Conservation (phyloP, 139 green algal species). For the Asterochloris erici region DNA sequence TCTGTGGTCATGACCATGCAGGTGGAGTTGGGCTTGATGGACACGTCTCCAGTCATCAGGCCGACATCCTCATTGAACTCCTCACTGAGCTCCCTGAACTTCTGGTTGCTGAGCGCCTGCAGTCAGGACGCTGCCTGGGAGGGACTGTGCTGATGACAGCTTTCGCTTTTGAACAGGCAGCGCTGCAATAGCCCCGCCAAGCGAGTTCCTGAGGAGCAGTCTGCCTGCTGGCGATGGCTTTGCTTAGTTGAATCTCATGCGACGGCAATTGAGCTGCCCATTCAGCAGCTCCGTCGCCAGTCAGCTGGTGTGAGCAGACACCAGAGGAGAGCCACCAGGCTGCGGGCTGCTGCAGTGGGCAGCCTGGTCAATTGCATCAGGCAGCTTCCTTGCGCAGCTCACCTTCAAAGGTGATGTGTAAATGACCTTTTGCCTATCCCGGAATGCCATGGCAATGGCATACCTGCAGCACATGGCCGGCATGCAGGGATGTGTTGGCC, state of each 20-base stretch:
- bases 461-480: conserved; percentile 43
- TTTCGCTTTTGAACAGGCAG: too few relatives aligned
- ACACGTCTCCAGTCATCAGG: conserved; percentile 87
- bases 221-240: too few relatives aligned
- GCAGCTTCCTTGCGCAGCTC: not conserved
- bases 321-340: not conserved
- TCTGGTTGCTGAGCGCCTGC: conserved; percentile 94
- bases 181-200: too few relatives aligned
- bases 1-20: conserved; percentile 99
- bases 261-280: too few relatives aligned
- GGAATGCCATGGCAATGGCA: conserved; percentile 80
- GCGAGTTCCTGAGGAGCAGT: too few relatives aligned
- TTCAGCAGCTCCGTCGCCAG: not conserved
- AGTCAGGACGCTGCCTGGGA: not conserved
- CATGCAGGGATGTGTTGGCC: not conserved
- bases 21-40: conserved; percentile 81
- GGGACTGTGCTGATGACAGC: too few relatives aligned
- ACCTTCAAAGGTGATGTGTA: conserved; percentile 96
- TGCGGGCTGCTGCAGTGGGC: not conserved
- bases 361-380: not conserved
- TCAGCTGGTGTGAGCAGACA: not conserved
- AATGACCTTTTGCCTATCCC: conserved; percentile 75
- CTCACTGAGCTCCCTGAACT: conserved; percentile 89
- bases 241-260: too few relatives aligned
- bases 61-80: conserved; percentile 84